Base-by-base conservation (phyloP, 352 stramenopile genomes). In the Phytopythium sindhum region DNA sequence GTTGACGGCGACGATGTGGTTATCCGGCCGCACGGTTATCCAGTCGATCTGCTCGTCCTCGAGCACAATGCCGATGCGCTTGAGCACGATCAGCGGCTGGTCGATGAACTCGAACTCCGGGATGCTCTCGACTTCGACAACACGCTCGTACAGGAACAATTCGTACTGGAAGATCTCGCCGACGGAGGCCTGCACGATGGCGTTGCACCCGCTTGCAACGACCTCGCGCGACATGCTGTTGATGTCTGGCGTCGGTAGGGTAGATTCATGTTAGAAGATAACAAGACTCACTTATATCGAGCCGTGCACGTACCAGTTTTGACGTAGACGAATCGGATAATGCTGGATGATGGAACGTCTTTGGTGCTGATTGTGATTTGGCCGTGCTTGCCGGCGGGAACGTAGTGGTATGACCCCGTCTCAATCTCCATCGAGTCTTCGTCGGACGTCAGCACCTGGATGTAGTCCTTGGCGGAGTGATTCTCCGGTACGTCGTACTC, bases 91-190 rank as follows among this genome's bases (percentile, higher is more conserved):
- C 41, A 91, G 70, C 7, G 86, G 86, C 67, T 95, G 86, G 56
- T 95, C 86, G 45, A 93, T 84, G 58, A 93, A 93, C 66, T 95
- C 86, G 37, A 92, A 95, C 68, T 95, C 84, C 0, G 84, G 77
- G 23, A 93, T 89, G 60, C 83, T 93, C 64, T 95, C 86, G 39
- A 95, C 86, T 58, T 95, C 86, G n/a, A 95, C 84, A 6, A 95
- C 84, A 9, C 86, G 86, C 45, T 95, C 84, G 59, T 95, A 95
- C 58, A 95, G 66, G 63, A 86, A 95, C 63, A 95, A 63, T 58
- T 95, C 86, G 63, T 93, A 95, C 75, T 95, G 86, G 68, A 95
- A 93, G 33, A 95, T 93, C 68, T 95, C 86, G 9, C 85, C 85
- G 26, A 95, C 85, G 3, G 84, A 93, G 19, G 83, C 78, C 60